Percentiles rank a stretch among this genome's conserved stretches.
Evolutionary conservation across 257 asterid genomes (phyloP).

Genomic region (Lycium ferocissimum): DNA sequence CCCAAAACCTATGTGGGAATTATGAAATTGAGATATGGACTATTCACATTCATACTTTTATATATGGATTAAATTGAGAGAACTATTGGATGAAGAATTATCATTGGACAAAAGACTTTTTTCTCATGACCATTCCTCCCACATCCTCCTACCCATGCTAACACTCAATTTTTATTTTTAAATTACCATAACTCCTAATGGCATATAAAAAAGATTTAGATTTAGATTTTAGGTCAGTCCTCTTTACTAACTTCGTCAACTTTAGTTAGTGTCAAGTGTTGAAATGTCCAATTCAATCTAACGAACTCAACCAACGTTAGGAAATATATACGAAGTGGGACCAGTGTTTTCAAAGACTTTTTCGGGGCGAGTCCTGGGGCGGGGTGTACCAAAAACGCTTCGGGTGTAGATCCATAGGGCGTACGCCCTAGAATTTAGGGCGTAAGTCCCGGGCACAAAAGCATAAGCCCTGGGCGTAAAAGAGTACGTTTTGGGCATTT

Average conservation of each 20-base stretch:
- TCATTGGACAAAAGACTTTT: background rate
- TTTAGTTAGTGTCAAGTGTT: background rate
- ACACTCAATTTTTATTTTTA: background rate
- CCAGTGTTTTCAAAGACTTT: no score
- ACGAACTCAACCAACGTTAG: background rate
- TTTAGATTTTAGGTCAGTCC: background rate
- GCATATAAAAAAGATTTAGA: background rate
- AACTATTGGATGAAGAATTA: no score
- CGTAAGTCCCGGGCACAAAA: no score
- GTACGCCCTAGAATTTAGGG: no score
- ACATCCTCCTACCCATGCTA: background rate
- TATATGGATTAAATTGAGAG: no score
- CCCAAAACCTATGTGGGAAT: background rate
- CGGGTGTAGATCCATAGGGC: no score
- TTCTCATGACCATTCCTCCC: background rate
- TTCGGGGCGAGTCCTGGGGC: no score
- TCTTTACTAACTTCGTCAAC: background rate
- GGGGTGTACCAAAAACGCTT: no score
- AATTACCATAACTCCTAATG: background rate
- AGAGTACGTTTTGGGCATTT: no score
- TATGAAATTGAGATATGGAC: background rate
- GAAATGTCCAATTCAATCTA: conserved; percentile 10
- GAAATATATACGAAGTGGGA: background rate
- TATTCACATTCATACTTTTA: background rate
- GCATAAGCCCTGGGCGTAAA: no score